Conservation (phyloP, 768 basidiomycete species). For the Cystofilobasidium bisporidii region DNA sequence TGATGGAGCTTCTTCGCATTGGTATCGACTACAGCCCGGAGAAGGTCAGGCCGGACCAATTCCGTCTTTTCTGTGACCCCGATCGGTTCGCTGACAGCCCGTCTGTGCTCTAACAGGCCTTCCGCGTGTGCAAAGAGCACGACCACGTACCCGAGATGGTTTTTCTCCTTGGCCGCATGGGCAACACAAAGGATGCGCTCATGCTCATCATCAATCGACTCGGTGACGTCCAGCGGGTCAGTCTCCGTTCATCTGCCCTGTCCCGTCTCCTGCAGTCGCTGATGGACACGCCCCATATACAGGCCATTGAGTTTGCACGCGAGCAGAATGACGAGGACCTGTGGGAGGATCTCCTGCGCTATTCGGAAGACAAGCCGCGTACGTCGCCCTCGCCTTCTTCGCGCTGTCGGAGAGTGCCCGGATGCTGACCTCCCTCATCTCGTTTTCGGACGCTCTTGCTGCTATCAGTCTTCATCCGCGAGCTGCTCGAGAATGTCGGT, state of each 20-base stretch:
- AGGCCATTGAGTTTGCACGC: conserved; percentile 97
- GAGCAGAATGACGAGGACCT: conserved; percentile 94
- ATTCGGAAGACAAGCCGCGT: conserved; percentile 90
- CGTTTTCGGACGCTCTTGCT: no score
- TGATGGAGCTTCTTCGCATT: conserved; percentile 84
- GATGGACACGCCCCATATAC: no score
- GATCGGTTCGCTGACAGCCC: not conserved
- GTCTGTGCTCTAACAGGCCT: not conserved
- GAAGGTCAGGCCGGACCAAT: conserved; percentile 45
- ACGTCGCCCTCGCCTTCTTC: conserved; percentile 30
- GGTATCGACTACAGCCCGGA: conserved; percentile 88
- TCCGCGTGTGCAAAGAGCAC: conserved; percentile 43
- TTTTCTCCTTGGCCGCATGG: conserved; percentile 92
- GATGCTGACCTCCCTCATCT: conserved; percentile 2
- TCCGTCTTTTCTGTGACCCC: not conserved
- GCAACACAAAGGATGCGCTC: conserved; percentile 89
- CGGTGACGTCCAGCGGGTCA: conserved; percentile 77
- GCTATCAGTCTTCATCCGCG: conserved; percentile 88
- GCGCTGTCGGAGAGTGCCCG: no score
- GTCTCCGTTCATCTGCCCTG: conserved; percentile 31
- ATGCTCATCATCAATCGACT: conserved; percentile 89
- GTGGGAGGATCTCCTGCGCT: conserved; percentile 90
- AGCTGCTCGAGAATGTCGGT: conserved; percentile 87
- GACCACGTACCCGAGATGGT: conserved; percentile 95
- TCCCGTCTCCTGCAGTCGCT: not conserved